These are phyloP conservation scores for Sporothrix humicola DNA, from an alignment of 2,329 filamentous ascomycete species.

Conservation along the genomic window DNA sequence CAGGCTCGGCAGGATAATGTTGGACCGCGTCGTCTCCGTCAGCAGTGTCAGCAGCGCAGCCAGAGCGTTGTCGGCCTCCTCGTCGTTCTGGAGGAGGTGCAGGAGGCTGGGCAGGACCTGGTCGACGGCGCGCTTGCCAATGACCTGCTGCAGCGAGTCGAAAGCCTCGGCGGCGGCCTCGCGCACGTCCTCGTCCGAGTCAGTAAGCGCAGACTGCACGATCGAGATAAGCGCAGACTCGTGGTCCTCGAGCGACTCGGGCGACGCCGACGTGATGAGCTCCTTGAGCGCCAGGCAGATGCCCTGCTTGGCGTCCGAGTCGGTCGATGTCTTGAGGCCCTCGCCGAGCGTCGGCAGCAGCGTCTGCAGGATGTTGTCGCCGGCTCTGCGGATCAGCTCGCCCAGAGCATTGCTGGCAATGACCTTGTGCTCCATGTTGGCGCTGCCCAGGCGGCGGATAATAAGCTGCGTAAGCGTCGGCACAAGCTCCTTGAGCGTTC, in stretches of 20 bases:
- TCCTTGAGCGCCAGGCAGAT: conserved; percentile 97
- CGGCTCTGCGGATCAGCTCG: conserved; percentile 95
- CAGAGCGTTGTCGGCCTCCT: conserved; percentile 88
- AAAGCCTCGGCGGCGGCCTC: conserved; percentile 97
- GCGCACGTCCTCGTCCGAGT: conserved; percentile 85
- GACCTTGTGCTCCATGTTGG: conserved; percentile 98
- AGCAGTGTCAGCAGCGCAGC: conserved; percentile 91
- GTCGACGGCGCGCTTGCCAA: conserved; percentile 93
- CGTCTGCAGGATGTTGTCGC: conserved; percentile 87
- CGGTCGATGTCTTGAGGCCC: conserved; percentile 83
- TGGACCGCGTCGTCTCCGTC: conserved; percentile 90
- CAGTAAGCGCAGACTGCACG: conserved; percentile 88
- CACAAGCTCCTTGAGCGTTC: conserved; percentile 91
- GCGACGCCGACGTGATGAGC: conserved; percentile 85
- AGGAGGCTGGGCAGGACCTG: conserved; percentile 93
- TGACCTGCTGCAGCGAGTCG: conserved; percentile 88
- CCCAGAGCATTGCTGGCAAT: conserved; percentile 97
- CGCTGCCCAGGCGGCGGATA: conserved; percentile 89
- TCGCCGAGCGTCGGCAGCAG: conserved; percentile 91
- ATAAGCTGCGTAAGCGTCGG: conserved; percentile 94
- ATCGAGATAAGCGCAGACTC: conserved; percentile 95
- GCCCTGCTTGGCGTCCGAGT: conserved; percentile 92
- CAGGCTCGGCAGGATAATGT: conserved; percentile 94
- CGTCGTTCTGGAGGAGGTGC: conserved; percentile 82
- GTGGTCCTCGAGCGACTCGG: conserved; percentile 89